Evolutionary conservation across 768 basidiomycete species (phyloP).

Genomic region (Thelephora aurantiotincta): DNA sequence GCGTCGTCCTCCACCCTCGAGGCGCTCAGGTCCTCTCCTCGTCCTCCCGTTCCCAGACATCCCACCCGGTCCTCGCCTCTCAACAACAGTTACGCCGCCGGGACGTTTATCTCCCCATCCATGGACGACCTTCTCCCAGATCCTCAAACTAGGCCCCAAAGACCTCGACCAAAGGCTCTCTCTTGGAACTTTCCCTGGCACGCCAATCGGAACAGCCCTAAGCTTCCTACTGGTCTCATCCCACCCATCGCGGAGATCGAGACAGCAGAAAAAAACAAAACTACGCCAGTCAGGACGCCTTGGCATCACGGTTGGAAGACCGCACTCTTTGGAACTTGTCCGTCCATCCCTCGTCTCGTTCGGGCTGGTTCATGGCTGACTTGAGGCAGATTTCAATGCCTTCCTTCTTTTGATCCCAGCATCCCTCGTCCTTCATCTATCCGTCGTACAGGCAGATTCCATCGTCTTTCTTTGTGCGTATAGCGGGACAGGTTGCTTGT

Average conservation of each 20-base stretch:
- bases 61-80: too few species aligned
- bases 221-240: too few species aligned
- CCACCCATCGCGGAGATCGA: too few species aligned
- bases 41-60: too few species aligned
- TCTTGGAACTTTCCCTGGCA: too few species aligned
- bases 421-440: slow-evolving; percentile 24
- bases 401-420: neutral
- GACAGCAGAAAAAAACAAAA: too few species aligned
- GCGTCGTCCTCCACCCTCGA: neutral
- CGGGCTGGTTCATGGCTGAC: neutral
- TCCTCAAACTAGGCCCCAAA: neutral
- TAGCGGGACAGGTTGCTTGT: neutral
- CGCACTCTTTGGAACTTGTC: neutral
- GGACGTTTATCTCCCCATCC: neutral
- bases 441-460: slow-evolving; percentile 32
- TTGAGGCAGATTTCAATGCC: neutral
- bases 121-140: neutral
- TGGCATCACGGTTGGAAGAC: neutral
- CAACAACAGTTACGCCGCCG: neutral
- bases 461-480: slow-evolving; percentile 50
- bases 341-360: neutral
- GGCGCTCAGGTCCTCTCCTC: too few species aligned
- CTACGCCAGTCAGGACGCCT: too few species aligned
- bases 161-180: too few species aligned
- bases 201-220: too few species aligned